Conservation (phyloP, 2,329 filamentous ascomycete species). For the Botrytis aclada region DNA sequence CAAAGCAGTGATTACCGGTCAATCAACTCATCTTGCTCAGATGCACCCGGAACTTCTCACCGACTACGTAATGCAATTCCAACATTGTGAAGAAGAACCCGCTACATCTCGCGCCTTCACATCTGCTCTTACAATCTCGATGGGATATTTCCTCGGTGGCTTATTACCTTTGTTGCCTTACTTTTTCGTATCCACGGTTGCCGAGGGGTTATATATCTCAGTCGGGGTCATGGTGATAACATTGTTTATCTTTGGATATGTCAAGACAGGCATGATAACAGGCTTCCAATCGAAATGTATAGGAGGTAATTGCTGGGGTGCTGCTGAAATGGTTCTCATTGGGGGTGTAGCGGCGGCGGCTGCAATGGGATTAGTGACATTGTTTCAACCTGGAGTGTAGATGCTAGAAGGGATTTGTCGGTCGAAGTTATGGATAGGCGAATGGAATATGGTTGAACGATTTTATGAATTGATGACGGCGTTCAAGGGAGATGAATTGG, state of each 20-base stretch:
- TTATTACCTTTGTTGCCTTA: conserved; percentile 56
- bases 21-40: conserved; percentile 38
- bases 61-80: conserved; percentile 42
- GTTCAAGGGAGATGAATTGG: background rate
- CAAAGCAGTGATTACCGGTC: conserved; percentile 32
- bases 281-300: conserved; percentile 37
- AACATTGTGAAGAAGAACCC: conserved; percentile 36
- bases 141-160: conserved; percentile 56
- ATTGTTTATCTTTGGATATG: conserved; percentile 62
- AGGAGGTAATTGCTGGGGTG: conserved; percentile 35
- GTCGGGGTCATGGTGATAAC: conserved; percentile 59
- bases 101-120: conserved; percentile 36
- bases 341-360: conserved; percentile 40
- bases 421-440: conserved; percentile 16
- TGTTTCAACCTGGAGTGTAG: conserved; percentile 32
- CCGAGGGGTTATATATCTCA: conserved; percentile 54
- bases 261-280: conserved; percentile 55
- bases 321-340: conserved; percentile 43
- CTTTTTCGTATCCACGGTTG: conserved; percentile 46
- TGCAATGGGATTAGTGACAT: conserved; percentile 41
- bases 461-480: background rate
- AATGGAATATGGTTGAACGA: background rate
- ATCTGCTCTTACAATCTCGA: conserved; percentile 53
- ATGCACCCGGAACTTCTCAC: conserved; percentile 36
- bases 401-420: background rate